These are phyloP conservation scores for Macrotyloma uniflorum DNA, from an alignment of 306 rosid genomes.

Conservation along the genomic window DNA sequence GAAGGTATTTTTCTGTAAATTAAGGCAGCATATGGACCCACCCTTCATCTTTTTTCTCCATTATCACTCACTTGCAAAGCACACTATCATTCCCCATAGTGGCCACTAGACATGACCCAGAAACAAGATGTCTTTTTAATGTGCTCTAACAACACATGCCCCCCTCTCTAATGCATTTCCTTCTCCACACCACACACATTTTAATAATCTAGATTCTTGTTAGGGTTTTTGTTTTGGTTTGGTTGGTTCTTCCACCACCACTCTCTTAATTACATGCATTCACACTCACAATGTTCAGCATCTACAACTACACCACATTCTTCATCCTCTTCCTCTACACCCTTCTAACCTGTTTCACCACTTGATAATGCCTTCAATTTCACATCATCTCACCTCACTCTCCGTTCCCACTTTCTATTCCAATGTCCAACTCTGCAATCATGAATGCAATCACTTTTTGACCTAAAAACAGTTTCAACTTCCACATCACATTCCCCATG, in stretches of 20 bases:
- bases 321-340: constrained; percentile 31
- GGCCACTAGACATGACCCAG: neutral
- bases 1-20: neutral
- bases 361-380: constrained; percentile 5
- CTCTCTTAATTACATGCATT: neutral
- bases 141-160: constrained; percentile 19
- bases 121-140: constrained; percentile 25
- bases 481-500: neutral
- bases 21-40: constrained; percentile 20
- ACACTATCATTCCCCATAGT: constrained; percentile 14
- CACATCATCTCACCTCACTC: neutral
- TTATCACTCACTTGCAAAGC: constrained; percentile 30
- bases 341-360: constrained; percentile 22
- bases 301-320: constrained; percentile 27
- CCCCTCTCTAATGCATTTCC: neutral
- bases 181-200: neutral
- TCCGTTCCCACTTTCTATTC: too few species aligned
- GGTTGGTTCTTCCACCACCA: neutral
- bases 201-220: neutral
- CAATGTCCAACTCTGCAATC: neutral
- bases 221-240: neutral
- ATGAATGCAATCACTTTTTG: constrained; percentile 28
- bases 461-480: constrained; percentile 13
- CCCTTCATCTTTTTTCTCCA: neutral
- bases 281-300: neutral